Conservation (phyloP, 148 eudicot genomes). For the Vaccinium myrtillus region DNA sequence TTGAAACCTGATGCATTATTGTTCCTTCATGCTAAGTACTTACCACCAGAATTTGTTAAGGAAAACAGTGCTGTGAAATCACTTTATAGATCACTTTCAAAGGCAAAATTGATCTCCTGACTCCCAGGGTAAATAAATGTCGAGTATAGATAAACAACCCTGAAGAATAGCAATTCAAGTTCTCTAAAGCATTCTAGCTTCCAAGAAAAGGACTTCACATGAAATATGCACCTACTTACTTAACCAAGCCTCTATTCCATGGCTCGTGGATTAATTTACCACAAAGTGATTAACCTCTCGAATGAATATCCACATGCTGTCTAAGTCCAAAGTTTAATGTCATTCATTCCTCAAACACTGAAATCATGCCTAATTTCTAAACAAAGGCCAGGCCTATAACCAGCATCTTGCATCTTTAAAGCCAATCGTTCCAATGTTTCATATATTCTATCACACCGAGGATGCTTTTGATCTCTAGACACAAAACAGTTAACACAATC, state of each 20-base stretch:
- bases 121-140: neutral
- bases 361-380: neutral
- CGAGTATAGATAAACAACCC: neutral
- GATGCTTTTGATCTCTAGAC: constrained; percentile 62
- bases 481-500: constrained; percentile 21
- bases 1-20: neutral
- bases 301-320: neutral
- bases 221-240: neutral
- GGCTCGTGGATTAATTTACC: neutral
- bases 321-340: neutral
- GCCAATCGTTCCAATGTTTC: constrained; percentile 40
- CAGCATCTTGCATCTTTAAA: constrained; percentile 44
- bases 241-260: neutral
- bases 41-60: neutral
- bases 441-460: constrained; percentile 44
- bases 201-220: neutral
- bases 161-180: neutral
- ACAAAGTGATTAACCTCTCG: neutral
- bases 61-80: neutral
- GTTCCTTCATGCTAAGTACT: neutral
- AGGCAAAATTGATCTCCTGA: neutral
- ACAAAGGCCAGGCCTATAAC: constrained; percentile 13
- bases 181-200: neutral
- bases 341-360: constrained; percentile 14
- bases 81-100: neutral